A percentile compares a stretch with the other conserved stretches of the same genome.
These are phyloP conservation scores for Cordyceps javanica DNA, from an alignment of 2,329 filamentous ascomycete species.

Conservation along the genomic window DNA sequence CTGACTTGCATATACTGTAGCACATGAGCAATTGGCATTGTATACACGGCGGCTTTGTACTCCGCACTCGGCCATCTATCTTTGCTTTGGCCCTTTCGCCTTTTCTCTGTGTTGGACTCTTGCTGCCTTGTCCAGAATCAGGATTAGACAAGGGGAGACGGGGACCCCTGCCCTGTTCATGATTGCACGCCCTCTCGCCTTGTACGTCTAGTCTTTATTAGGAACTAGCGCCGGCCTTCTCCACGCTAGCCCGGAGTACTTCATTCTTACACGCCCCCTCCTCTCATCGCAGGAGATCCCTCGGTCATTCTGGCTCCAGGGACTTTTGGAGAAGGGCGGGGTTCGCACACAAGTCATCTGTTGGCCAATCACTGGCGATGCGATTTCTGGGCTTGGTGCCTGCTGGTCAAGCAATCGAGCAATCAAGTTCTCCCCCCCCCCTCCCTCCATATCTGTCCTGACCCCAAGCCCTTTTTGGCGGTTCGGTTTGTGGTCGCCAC, in stretches of 20 bases:
- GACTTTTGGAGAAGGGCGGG: slow-evolving; percentile 10
- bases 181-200: not conserved
- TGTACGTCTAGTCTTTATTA: not conserved
- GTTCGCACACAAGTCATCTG: not conserved
- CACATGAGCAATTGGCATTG: not conserved
- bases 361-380: slow-evolving; percentile 2
- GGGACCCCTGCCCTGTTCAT: not conserved
- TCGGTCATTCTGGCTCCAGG: not conserved
- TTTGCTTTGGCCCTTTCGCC: not conserved
- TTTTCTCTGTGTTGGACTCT: too few relatives aligned
- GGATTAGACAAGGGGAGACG: not conserved
- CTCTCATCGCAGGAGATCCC: not conserved
- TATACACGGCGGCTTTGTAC: not conserved
- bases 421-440: too few relatives aligned
- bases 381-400: not conserved
- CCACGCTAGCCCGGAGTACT: not conserved
- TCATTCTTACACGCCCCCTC: not conserved
- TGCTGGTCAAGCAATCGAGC: too few relatives aligned
- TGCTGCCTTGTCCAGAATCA: not conserved
- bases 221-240: not conserved
- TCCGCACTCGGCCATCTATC: not conserved
- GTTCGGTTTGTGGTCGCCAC: too few relatives aligned
- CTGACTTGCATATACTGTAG: not conserved
- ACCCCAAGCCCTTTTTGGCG: too few relatives aligned
- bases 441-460: too few relatives aligned